phyloP scores from a whole-genome alignment of 2,329 filamentous ascomycete species.

The Colletotrichum karsti region DNA sequence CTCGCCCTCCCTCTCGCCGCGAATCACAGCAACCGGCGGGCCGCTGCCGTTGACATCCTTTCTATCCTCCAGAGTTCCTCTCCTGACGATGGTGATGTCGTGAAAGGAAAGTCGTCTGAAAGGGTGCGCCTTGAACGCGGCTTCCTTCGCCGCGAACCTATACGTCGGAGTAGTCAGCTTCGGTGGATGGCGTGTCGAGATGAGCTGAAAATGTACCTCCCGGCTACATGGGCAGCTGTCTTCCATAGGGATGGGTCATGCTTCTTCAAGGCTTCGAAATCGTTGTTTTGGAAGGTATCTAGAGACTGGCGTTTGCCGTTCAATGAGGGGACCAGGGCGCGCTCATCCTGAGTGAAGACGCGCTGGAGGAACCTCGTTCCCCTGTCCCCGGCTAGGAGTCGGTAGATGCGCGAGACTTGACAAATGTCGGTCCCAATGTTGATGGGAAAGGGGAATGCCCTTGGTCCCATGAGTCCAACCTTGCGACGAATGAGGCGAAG shows the following conservation, averaged over 20 bases:
- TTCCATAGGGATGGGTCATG: conserved; percentile 41
- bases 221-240: conserved; percentile 51
- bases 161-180: background rate
- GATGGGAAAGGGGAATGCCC: conserved; percentile 70
- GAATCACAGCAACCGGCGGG: conserved; percentile 55
- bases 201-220: conserved; percentile 41
- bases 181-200: background rate
- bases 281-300: background rate
- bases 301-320: conserved; percentile 5
- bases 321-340: conserved; percentile 20
- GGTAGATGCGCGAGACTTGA: conserved; percentile 70
- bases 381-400: conserved; percentile 58
- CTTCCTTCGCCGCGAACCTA: conserved; percentile 79
- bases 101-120: conserved; percentile 68
- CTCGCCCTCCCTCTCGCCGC: conserved; percentile 35
- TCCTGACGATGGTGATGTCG: conserved; percentile 58
- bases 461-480: conserved; percentile 9
- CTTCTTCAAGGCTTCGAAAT: conserved; percentile 10
- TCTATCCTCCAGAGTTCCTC: conserved; percentile 29
- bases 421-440: conserved; percentile 84
- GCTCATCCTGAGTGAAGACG: conserved; percentile 55
- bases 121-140: conserved; percentile 75
- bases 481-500: background rate
- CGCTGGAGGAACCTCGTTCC: conserved; percentile 55
- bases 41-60: conserved; percentile 42